A percentile compares a stretch with the other conserved stretches of the same genome.
phyloP scores from a whole-genome alignment of 1,139 yeast genomes.

The Diutina pseudorugosa region DNA sequence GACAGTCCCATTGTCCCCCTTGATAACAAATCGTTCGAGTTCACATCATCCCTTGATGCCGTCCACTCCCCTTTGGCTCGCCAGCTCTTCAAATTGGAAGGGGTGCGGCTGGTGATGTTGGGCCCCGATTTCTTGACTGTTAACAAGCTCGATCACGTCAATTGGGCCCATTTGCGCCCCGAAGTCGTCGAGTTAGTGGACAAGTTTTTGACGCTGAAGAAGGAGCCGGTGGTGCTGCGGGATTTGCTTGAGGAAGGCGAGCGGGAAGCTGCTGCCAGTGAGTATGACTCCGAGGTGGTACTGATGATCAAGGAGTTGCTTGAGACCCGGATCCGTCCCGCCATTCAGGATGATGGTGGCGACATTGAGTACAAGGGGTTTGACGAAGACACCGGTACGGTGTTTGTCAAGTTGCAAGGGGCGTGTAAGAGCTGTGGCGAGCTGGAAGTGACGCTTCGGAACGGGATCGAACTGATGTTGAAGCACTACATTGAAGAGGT shows the following conservation, averaged over 20 bases:
- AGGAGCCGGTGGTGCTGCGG: neutral
- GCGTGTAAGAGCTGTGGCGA: constrained; percentile 11
- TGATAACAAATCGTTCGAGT: constrained; percentile 47
- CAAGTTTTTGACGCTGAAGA: constrained; percentile 16
- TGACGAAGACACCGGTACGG: constrained; percentile 11
- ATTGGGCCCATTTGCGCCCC: constrained; percentile 35
- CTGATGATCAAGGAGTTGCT: constrained; percentile 11
- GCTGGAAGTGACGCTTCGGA: constrained; percentile 10
- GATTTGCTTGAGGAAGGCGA: constrained; percentile 4
- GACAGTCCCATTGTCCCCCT: constrained; percentile 50
- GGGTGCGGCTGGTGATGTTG: constrained; percentile 79
- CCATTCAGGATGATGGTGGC: constrained; percentile 12
- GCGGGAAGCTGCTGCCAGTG: constrained; percentile 9
- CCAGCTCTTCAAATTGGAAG: constrained; percentile 68
- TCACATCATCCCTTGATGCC: constrained; percentile 59
- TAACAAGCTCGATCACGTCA: constrained; percentile 33
- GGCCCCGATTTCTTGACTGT: constrained; percentile 47
- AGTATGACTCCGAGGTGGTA: constrained; percentile 10
- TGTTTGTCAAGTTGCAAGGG: constrained; percentile 10
- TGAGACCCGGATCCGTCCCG: constrained; percentile 11
- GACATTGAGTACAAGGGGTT: constrained; percentile 10
- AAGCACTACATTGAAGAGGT: constrained; percentile 11
- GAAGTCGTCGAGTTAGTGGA: constrained; percentile 32
- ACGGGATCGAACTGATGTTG: constrained; percentile 11
- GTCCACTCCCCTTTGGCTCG: constrained; percentile 75